These are phyloP conservation scores for Diaporthe sp. DNA, from an alignment of 2,329 filamentous ascomycete genomes.

Conservation along the genomic window DNA sequence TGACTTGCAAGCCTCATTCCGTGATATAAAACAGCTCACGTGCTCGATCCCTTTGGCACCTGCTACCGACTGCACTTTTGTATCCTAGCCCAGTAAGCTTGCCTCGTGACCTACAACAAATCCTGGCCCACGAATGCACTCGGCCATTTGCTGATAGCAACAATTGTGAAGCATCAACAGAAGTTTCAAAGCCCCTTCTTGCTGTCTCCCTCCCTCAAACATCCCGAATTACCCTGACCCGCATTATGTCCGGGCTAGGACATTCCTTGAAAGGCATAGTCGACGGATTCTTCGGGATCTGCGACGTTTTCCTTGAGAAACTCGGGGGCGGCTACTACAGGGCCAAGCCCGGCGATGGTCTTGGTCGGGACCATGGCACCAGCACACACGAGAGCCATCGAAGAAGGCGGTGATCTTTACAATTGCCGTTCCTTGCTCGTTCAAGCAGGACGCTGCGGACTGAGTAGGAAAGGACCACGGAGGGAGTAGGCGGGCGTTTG, in stretches of 20 bases:
- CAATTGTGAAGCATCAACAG: background rate
- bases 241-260: slow-evolving; percentile 6
- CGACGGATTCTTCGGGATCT: slow-evolving; percentile 18
- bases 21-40: background rate
- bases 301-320: slow-evolving; percentile 29
- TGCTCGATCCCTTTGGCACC: background rate
- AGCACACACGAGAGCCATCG: background rate
- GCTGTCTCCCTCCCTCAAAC: background rate
- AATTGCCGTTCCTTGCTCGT: background rate
- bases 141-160: background rate
- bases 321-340: slow-evolving; percentile 23
- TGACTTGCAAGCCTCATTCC: background rate
- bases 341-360: slow-evolving; percentile 13
- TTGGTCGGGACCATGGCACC: background rate
- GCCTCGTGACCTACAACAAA: background rate
- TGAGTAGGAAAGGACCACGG: background rate
- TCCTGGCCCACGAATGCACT: too few species aligned
- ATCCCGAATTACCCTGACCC: background rate
- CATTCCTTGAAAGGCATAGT: slow-evolving; percentile 12
- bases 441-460: background rate
- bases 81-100: background rate
- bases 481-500: background rate
- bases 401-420: background rate
- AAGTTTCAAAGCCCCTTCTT: rapidly evolving
- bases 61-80: background rate